Percentiles rank a stretch among this genome's conserved stretches.
Evolutionary conservation across 1,284 basidiomycete genomes (phyloP).

Genomic region (Ceratobasidium sp.): DNA sequence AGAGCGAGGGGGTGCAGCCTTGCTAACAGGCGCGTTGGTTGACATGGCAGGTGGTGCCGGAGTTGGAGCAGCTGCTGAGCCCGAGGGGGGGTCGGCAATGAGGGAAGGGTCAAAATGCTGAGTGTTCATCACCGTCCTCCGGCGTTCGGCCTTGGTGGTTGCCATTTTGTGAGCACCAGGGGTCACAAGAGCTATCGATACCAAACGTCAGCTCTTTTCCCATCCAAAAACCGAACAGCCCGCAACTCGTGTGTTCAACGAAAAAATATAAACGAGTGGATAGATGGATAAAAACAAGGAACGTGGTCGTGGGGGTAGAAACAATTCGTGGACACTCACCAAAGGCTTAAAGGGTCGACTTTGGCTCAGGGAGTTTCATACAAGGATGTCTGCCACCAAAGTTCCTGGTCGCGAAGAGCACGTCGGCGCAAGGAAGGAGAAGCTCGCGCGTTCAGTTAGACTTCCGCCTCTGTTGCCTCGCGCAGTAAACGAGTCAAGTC

Average conservation of each 20-base stretch:
- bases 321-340: background rate
- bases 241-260: background rate
- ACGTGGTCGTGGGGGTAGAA: background rate
- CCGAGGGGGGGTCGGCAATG: slow-evolving; percentile 11
- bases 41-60: background rate
- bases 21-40: background rate
- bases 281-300: background rate
- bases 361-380: background rate
- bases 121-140: slow-evolving; percentile 36
- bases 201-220: background rate
- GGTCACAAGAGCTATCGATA: background rate
- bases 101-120: slow-evolving; percentile 31
- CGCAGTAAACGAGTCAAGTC: too few species aligned
- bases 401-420: background rate
- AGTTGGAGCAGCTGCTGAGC: background rate
- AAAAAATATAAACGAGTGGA: slow-evolving; percentile 1
- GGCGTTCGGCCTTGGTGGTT: slow-evolving; percentile 29
- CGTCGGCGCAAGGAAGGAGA: too few species aligned
- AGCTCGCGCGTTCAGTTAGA: too few species aligned
- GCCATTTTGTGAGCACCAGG: slow-evolving; percentile 6
- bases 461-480: too few species aligned
- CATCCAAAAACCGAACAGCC: background rate
- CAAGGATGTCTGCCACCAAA: background rate
- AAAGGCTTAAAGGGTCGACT: background rate
- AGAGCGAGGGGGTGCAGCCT: slow-evolving; percentile 15